A percentile compares a stretch with the other conserved stretches of the same genome.
phyloP scores from a whole-genome alignment of 2,329 filamentous ascomycete genomes.

The Monosporascus cannonballus region DNA sequence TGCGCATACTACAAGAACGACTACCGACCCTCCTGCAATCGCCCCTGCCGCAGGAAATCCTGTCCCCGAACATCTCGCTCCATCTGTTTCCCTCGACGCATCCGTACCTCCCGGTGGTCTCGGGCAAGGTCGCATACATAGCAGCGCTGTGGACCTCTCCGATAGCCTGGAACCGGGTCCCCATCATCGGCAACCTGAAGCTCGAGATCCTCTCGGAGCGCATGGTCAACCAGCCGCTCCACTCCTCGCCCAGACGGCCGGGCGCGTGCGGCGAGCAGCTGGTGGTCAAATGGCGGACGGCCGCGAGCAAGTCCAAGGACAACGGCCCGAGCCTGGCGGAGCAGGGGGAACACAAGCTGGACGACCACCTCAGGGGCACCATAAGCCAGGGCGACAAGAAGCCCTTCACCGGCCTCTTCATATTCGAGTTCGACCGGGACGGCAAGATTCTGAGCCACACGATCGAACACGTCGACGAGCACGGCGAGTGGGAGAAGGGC shows the following conservation, averaged over 20 bases:
- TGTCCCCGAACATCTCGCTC: conserved; percentile 67
- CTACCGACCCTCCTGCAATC: conserved; percentile 62
- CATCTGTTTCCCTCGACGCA: conserved; percentile 72
- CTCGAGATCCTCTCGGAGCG: conserved; percentile 85
- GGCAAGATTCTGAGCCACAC: conserved; percentile 82
- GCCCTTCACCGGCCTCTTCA: conserved; percentile 85
- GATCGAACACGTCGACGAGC: conserved; percentile 87
- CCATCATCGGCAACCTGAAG: conserved; percentile 82
- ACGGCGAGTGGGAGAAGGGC: conserved; percentile 74
- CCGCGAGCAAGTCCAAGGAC: conserved; percentile 39
- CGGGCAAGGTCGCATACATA: conserved; percentile 82
- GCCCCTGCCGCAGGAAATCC: conserved; percentile 66
- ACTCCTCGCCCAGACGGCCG: conserved; percentile 40
- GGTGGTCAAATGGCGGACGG: conserved; percentile 83
- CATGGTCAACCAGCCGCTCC: conserved; percentile 60
- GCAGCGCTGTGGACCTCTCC: conserved; percentile 95
- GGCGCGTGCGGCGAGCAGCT: conserved; percentile 68
- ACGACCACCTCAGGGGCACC: conserved; percentile 27
- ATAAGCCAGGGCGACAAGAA: conserved; percentile 55
- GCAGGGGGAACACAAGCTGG: conserved; percentile 28
- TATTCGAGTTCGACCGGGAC: conserved; percentile 89
- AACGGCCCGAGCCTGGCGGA: conserved; percentile 21
- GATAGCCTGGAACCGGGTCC: conserved; percentile 89
- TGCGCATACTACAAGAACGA: conserved; percentile 59
- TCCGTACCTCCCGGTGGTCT: conserved; percentile 85